Evolutionary conservation across 306 rosid genomes (phyloP), one percentile per base, ranked within the genome.

Genomic region (Albizia julibrissin): DNA sequence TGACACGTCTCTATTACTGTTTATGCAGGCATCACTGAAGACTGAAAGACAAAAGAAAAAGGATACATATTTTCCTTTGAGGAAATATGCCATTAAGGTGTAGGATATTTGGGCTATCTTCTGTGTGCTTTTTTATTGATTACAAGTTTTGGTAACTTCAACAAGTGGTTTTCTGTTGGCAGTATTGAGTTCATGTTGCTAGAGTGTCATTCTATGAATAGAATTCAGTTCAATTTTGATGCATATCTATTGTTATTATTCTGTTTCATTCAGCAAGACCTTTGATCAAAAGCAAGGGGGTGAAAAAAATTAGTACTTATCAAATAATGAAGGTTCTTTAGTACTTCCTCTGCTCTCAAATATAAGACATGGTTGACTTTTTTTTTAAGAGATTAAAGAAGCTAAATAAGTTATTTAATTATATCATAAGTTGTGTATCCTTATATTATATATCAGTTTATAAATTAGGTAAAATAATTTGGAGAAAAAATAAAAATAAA

Each of bases 51-150:
- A 94, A 88, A 92, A 89, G 86, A 86, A 88, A 72, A 92, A 79
- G 65, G 97, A 92, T 77, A 84, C 90, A 74, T 92, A 92, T 81
- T 94, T 84, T 80, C 97, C 98, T 15, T 4, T 88, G 89, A 94
- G 98, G 90, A 94, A 92, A 64, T 94, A 81, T 71, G 98, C 98
- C 3, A 88, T 94, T 69, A 94, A 94, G 85, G 98, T 90, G 79
- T 94, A 90, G 82, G 77, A 27, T 18, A 14, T 7, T 71, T 50
- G 65, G 65, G 52, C 65, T n/a, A 81, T 79, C 34, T 10, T 64
- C 43, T 75, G 39, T 72, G 10, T 67, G 54, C 10, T 21, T 37
- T 7, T 8, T 4, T 37, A 10, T 39, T 27, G 44, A 58, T 58
- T 7, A 26, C 78, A 74, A 79, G 86, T 85, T 87, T 85, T 87